A percentile compares a stretch with the other conserved stretches of the same genome.
phyloP scores from a whole-genome alignment of 2,329 filamentous ascomycete species.

The Trichocomaceae sp. region DNA sequence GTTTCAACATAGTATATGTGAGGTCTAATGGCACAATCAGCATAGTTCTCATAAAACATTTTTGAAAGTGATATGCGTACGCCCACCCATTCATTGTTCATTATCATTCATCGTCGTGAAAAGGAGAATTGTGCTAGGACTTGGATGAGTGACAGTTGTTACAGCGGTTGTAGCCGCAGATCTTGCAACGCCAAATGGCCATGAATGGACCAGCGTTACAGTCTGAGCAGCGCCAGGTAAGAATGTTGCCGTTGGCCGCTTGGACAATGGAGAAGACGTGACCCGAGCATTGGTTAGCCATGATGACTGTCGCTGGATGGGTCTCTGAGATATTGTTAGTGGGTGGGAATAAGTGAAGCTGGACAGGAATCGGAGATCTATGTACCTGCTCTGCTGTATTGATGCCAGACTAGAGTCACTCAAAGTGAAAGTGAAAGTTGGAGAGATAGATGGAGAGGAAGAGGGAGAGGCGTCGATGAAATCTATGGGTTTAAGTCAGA shows the following conservation, averaged over 20 bases:
- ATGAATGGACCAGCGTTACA: conserved; percentile 37
- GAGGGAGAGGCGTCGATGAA: neutral
- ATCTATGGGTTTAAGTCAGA: neutral
- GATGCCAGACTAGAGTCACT: neutral
- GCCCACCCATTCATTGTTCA: neutral
- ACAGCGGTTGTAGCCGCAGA: conserved; percentile 37
- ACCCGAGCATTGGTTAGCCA: conserved; percentile 37
- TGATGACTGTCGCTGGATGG: conserved; percentile 11
- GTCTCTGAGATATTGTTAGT: neutral
- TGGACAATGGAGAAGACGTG: conserved; percentile 36
- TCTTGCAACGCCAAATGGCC: conserved; percentile 40
- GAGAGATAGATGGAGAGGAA: no score
- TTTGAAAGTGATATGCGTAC: neutral
- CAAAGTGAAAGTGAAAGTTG: neutral
- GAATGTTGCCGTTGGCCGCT: conserved; percentile 37
- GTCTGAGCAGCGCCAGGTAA: conserved; percentile 39
- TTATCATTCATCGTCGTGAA: neutral
- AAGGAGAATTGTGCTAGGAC: neutral
- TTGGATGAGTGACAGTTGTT: conserved; percentile 25
- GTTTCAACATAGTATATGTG: neutral
- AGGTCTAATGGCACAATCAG: neutral
- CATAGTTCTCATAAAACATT: neutral
- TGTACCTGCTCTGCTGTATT: neutral
- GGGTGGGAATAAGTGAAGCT: neutral
- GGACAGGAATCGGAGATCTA: neutral